Percentiles rank a stretch among this genome's conserved stretches.
These are phyloP conservation scores for Barbarea vulgaris DNA, from an alignment of 345 rosid species.

Conservation along the genomic window DNA sequence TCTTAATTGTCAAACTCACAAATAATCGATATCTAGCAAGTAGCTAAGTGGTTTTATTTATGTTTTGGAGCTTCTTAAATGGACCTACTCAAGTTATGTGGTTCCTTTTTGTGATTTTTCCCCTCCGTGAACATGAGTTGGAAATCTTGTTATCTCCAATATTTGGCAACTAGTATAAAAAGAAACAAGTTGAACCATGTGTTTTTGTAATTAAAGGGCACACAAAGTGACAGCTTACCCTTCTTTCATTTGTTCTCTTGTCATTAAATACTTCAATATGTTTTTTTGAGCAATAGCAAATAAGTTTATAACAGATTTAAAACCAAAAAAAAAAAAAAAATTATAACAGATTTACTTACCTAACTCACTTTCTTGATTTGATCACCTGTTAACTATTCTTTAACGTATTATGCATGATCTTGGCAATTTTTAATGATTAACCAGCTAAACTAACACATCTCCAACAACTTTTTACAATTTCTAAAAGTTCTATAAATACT, in stretches of 20 bases:
- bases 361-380: too few relatives aligned
- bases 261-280: not conserved
- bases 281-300: not conserved
- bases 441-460: not conserved
- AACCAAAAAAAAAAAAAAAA: too few relatives aligned
- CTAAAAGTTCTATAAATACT: not conserved
- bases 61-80: slow-evolving; percentile 17
- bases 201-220: not conserved
- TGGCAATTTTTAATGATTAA: not conserved
- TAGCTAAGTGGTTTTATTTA: not conserved
- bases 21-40: slow-evolving; percentile 15
- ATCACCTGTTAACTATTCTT: not conserved
- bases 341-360: too few relatives aligned
- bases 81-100: slow-evolving; percentile 30
- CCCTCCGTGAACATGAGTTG: not conserved
- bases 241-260: not conserved
- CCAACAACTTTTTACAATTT: not conserved
- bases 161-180: slow-evolving; percentile 20
- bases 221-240: not conserved
- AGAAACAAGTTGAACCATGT: slow-evolving; percentile 26
- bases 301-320: not conserved
- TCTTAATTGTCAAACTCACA: not conserved
- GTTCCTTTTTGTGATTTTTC: slow-evolving; percentile 16
- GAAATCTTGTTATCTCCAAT: slow-evolving; percentile 3
- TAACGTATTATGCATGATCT: not conserved